Evolutionary conservation across 805 yeast species (phyloP), one percentile per base, ranked within the genome.

Genomic region (Ogataea methanolica): DNA sequence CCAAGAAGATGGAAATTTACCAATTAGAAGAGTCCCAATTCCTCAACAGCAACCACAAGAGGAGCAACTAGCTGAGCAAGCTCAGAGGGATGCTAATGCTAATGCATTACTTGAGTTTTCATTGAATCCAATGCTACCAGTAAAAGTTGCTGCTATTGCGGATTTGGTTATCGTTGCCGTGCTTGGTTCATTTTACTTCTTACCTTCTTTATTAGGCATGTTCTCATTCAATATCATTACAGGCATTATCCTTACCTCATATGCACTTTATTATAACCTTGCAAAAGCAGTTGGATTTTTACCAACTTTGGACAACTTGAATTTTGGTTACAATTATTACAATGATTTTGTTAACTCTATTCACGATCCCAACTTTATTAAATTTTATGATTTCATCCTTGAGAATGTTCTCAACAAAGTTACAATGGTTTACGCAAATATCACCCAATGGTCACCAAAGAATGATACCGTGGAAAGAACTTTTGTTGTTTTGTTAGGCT

Each of bases 161-260:
- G 60, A 61, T 39, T 36, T 58, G 6, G 52, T 54, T n/a, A 48
- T 57, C 1, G 36, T 56, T 11, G 56, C 51, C 4, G 54, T 51
- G 2, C 22, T 63, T 11, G 56, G 60, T 8, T 41, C 50, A 7
- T 54, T 61, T 26, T 61, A 61, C 39, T 51, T 57, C 26, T 35
- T 58, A 22, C 66, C 67, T 2, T 53, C 62, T 2, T 43, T 56
- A 33, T 33, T 57, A 14, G 65, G 65, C 5, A 55, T 60, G 59
- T 36, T 53, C 16, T 31, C 48, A 14, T 43, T 59, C 35, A 55
- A 49, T 19, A 16, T 53, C 14, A 26, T 54, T n/a, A 50, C 52
- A 36, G 43, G 53, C 3, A 17, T 48, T 5, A 36, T 42, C 7
- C 36, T 36, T 12, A 16, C 40, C 15, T 14, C 35, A 1, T 44